Evolutionary conservation across 2,329 filamentous ascomycete genomes (phyloP).

Genomic region (Huntiella bhutanensis): DNA sequence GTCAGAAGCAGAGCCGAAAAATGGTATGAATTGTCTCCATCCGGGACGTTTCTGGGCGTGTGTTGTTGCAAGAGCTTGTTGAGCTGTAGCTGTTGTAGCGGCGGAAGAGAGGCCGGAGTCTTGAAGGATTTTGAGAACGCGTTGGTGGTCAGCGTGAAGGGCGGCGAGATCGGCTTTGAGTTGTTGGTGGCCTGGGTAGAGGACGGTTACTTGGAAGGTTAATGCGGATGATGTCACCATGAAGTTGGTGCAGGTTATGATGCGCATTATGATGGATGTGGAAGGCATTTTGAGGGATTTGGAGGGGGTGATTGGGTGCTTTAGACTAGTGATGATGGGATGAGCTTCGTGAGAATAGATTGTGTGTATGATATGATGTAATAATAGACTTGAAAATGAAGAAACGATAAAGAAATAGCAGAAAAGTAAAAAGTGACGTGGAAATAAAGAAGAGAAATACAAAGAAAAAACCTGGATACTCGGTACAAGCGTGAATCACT

Average conservation of each 20-base stretch:
- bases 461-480: background rate
- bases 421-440: background rate
- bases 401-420: background rate
- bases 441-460: background rate
- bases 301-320: background rate
- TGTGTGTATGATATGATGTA: background rate
- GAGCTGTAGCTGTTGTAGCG: too few species aligned
- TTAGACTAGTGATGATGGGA: background rate
- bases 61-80: too few species aligned
- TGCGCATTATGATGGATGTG: constrained; percentile 19
- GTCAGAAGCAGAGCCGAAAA: too few species aligned
- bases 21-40: too few species aligned
- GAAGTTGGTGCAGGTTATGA: constrained; percentile 45
- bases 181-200: constrained; percentile 53
- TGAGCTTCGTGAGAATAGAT: background rate
- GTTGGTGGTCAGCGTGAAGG: constrained; percentile 37
- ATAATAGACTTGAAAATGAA: background rate
- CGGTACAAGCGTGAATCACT: too few species aligned
- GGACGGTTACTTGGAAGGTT: constrained; percentile 47
- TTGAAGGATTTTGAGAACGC: constrained; percentile 18
- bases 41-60: too few species aligned
- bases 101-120: background rate
- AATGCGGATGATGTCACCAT: constrained; percentile 44
- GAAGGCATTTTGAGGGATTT: constrained; percentile 5
- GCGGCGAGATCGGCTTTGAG: constrained; percentile 41